These are phyloP conservation scores for Epithemia pelagica DNA, from an alignment of 108 stramenopile species.

Conservation along the genomic window DNA sequence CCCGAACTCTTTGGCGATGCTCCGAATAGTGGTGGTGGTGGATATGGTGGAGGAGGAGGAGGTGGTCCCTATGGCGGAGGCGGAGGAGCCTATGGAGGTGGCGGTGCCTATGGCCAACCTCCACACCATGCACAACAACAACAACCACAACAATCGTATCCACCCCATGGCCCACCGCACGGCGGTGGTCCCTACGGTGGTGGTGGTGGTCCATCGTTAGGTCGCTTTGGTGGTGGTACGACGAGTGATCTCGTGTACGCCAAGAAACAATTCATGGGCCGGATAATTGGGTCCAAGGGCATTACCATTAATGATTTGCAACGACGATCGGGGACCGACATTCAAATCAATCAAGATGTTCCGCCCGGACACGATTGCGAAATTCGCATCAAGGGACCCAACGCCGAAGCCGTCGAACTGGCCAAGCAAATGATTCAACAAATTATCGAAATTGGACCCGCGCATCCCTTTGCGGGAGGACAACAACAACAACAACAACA, in stretches of 20 bases:
- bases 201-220: background rate
- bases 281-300: constrained; percentile 84
- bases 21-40: constrained; percentile 3
- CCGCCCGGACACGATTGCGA: constrained; percentile 75
- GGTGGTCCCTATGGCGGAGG: constrained; percentile 10
- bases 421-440: constrained; percentile 83
- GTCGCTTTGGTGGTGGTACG: constrained; percentile 21
- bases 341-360: constrained; percentile 91
- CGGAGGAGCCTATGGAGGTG: background rate
- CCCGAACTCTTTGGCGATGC: constrained; percentile 15
- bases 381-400: constrained; percentile 73
- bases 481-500: constrained; percentile 1
- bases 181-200: constrained; percentile 7
- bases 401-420: constrained; percentile 58
- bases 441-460: constrained; percentile 81
- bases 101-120: constrained; percentile 1
- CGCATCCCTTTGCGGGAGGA: constrained; percentile 82
- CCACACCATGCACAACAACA: constrained; percentile 1
- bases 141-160: constrained; percentile 20
- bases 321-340: constrained; percentile 73
- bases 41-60: constrained; percentile 27
- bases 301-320: constrained; percentile 90
- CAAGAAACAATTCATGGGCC: constrained; percentile 78
- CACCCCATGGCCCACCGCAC: constrained; percentile 12
- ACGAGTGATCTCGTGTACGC: constrained; percentile 58